Evolutionary conservation across 306 rosid genomes (phyloP).

Genomic region (Vicia faba): DNA sequence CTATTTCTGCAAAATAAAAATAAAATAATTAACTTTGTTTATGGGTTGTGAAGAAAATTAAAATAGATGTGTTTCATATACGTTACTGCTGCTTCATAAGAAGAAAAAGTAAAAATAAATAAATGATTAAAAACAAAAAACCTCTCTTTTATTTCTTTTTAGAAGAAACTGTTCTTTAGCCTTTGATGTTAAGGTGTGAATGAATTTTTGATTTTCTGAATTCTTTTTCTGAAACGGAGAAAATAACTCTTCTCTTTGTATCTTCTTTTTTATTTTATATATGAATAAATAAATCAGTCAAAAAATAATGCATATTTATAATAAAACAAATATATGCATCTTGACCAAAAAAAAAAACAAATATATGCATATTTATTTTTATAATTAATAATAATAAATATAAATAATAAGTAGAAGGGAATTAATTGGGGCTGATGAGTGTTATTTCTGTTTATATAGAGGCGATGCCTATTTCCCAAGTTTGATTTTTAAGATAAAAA

Average conservation of each 20-base stretch:
- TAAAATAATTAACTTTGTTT: neutral
- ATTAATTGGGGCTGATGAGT: neutral
- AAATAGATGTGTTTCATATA: slow-evolving; percentile 5
- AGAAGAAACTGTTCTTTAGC: slow-evolving; percentile 27
- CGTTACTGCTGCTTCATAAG: slow-evolving; percentile 14
- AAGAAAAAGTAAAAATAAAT: neutral
- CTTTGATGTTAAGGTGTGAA: no score
- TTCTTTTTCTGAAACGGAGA: slow-evolving; percentile 22
- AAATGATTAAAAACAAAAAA: neutral
- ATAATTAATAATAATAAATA: neutral
- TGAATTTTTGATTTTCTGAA: slow-evolving; percentile 25
- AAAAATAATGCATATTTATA: neutral
- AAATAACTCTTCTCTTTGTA: neutral
- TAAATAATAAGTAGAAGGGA: neutral
- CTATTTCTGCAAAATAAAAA: neutral
- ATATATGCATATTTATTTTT: neutral
- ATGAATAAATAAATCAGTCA: neutral
- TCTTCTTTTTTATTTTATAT: neutral
- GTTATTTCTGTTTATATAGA: neutral
- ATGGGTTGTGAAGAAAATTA: neutral
- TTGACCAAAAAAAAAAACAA: neutral
- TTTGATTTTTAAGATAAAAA: slow-evolving; percentile 33
- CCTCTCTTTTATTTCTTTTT: slow-evolving; percentile 10
- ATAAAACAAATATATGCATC: neutral
- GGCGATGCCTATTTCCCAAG: neutral